Evolutionary conservation across 208 protist species (phyloP).

Genomic region (Crithidia bombi): DNA sequence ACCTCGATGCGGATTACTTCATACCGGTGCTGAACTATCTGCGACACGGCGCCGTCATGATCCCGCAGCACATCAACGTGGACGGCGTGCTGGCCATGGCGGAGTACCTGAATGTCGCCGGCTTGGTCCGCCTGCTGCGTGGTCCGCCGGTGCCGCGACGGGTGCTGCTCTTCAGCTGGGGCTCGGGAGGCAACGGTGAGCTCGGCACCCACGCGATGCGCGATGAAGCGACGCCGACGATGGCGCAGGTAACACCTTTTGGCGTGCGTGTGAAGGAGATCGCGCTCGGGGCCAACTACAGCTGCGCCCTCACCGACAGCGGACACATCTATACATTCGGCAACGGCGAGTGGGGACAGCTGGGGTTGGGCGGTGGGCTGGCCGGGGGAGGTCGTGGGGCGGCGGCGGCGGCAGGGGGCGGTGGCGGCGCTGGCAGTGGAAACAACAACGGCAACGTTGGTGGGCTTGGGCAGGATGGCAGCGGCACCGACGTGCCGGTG

Average conservation of each 20-base stretch:
- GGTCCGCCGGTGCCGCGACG: slow-evolving; percentile 38
- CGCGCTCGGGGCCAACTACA: slow-evolving; percentile 87
- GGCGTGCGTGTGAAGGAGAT: slow-evolving; percentile 69
- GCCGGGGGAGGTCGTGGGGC: slow-evolving; percentile 5
- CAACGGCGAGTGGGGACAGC: slow-evolving; percentile 87
- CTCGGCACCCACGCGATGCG: slow-evolving; percentile 71
- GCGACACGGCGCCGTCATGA: slow-evolving; percentile 62
- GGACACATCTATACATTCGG: slow-evolving; percentile 84
- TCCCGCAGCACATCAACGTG: slow-evolving; percentile 52
- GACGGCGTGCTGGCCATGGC: slow-evolving; percentile 78
- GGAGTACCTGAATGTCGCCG: slow-evolving; percentile 73
- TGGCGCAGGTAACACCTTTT: slow-evolving; percentile 67
- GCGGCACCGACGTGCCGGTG: slow-evolving; percentile 35
- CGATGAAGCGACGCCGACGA: slow-evolving; percentile 62
- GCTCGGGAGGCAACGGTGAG: slow-evolving; percentile 75
- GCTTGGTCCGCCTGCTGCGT: slow-evolving; percentile 57
- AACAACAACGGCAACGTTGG: slow-evolving; percentile 3
- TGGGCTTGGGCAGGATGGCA: background rate
- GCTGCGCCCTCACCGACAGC: slow-evolving; percentile 55
- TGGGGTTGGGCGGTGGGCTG: slow-evolving; percentile 61
- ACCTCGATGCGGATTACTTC: slow-evolving; percentile 86
- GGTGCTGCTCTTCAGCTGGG: slow-evolving; percentile 86
- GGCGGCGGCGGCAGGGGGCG: background rate
- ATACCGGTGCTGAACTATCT: slow-evolving; percentile 84
- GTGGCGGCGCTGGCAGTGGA: background rate